Conservation (phyloP, 2,329 filamentous ascomycete genomes). For the Tolypocladium sp. region DNA sequence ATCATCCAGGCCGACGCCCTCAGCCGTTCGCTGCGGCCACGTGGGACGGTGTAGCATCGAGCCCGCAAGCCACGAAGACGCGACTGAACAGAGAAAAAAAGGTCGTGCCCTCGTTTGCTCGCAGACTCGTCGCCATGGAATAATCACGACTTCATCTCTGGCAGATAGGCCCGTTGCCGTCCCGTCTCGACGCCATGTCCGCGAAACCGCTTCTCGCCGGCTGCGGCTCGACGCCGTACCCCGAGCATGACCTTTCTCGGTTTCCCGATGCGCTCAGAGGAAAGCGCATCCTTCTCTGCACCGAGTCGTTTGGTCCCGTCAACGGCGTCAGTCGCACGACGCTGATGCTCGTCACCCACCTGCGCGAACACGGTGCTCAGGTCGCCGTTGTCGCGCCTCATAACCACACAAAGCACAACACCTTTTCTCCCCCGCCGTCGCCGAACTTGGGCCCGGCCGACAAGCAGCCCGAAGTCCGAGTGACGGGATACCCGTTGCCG, state of each 20-base stretch:
- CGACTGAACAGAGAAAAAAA: slow-evolving; percentile 10
- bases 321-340: slow-evolving; percentile 68
- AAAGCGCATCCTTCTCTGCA: slow-evolving; percentile 57
- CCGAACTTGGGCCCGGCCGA: slow-evolving; percentile 19
- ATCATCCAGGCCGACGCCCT: neutral
- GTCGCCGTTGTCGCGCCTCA: slow-evolving; percentile 59
- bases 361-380: slow-evolving; percentile 53
- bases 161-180: neutral
- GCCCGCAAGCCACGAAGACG: neutral
- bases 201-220: slow-evolving; percentile 2
- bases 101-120: neutral
- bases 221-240: slow-evolving; percentile 5
- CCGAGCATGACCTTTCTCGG: slow-evolving; percentile 28
- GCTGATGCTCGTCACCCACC: slow-evolving; percentile 57
- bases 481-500: slow-evolving; percentile 56
- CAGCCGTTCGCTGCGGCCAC: slow-evolving; percentile 10
- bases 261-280: slow-evolving; percentile 44
- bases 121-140: neutral
- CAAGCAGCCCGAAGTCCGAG: slow-evolving; percentile 41
- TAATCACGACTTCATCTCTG: neutral
- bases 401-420: slow-evolving; percentile 44
- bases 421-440: slow-evolving; percentile 36
- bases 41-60: slow-evolving; percentile 8
- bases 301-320: slow-evolving; percentile 63
- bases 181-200: slow-evolving; percentile 3